Percentiles rank a stretch among this genome's conserved stretches.
These are phyloP conservation scores for Fusarium coicis DNA, from an alignment of 2,329 filamentous ascomycete genomes.

Conservation along the genomic window DNA sequence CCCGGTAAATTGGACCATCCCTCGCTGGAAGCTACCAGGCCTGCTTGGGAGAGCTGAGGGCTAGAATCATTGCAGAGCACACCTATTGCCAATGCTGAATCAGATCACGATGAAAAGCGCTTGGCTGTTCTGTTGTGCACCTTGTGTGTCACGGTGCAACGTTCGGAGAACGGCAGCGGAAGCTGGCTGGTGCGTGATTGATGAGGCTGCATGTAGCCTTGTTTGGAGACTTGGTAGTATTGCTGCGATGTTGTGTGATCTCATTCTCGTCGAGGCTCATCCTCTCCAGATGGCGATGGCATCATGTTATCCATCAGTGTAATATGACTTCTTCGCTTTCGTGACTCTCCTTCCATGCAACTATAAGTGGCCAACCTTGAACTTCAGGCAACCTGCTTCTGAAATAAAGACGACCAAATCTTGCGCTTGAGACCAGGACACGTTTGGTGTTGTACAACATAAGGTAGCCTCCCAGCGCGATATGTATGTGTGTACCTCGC, in stretches of 20 bases:
- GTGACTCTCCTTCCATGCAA: background rate
- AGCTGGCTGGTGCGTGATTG: slow-evolving; percentile 16
- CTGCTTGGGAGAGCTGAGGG: slow-evolving; percentile 4
- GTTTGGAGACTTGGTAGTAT: slow-evolving; percentile 4
- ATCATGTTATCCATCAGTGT: background rate
- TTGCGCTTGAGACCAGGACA: background rate
- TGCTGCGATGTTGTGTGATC: background rate
- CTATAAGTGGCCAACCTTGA: background rate
- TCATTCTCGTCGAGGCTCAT: background rate
- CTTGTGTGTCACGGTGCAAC: slow-evolving; percentile 25
- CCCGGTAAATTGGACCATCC: background rate
- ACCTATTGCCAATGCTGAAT: background rate
- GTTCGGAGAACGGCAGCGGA: slow-evolving; percentile 31
- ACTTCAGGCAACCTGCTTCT: background rate
- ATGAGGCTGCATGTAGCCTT: slow-evolving; percentile 22
- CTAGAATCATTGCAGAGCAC: slow-evolving; percentile 6
- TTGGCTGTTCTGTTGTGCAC: slow-evolving; percentile 16
- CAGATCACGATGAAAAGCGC: slow-evolving; percentile 30
- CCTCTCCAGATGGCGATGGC: background rate
- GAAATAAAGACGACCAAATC: background rate
- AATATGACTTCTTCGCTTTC: background rate
- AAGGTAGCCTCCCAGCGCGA: background rate
- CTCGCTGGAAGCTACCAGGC: background rate
- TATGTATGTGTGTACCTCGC: slow-evolving; percentile 4
- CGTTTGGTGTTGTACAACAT: background rate